Base-by-base conservation (phyloP, 306 rosid species). In the Alnus rubra region DNA sequence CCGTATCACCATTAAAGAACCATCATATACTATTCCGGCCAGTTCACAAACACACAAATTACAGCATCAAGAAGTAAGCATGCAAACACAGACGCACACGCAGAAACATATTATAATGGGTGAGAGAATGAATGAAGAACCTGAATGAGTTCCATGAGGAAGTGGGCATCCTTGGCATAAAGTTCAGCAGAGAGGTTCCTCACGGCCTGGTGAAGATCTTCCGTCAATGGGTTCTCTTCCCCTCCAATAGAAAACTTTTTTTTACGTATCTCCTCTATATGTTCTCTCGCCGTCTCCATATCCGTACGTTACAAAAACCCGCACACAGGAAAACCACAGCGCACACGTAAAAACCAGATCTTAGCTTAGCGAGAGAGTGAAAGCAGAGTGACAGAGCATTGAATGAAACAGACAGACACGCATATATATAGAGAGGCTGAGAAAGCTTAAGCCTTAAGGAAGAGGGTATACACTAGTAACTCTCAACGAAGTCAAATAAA, bases 141-240 rank as follows among this genome's bases (percentile, higher is more conserved):
- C 92, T 92, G 97, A 12, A 92, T 88, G 60, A 92, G 92, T 13
- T 92, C 97, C 97, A 92, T 89, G 19, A 90, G 89, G 49, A 92
- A 92, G 76, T 92, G 96, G 50, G 89, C 92, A 54, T 87, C 92
- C 55, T 85, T 90, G 37, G 93, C 84, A 74, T 92, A 92, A 35
- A 92, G 92, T 31, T 92, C 91, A 0, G 89, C 90, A 0, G 91
- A 89, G 58, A 90, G 90, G 67, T 85, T 80, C 78, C 77, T 86
- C 0, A 88, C 87, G 0, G 93, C 90, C 58, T 88, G 91, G 52
- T 90, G 96, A 39, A 89, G 84, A 44, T 89, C 92, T 56, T 79
- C 86, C 7, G 81, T 69, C 11, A 89, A 68, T 1, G 90, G 90
- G 63, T 86, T 88, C 2, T 35, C 55, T 1, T 54, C 65, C 0